A percentile compares a stretch with the other conserved stretches of the same genome.
These are phyloP conservation scores for Kluyveromyces nonfermentans DNA, from an alignment of 805 yeast species.

Conservation along the genomic window DNA sequence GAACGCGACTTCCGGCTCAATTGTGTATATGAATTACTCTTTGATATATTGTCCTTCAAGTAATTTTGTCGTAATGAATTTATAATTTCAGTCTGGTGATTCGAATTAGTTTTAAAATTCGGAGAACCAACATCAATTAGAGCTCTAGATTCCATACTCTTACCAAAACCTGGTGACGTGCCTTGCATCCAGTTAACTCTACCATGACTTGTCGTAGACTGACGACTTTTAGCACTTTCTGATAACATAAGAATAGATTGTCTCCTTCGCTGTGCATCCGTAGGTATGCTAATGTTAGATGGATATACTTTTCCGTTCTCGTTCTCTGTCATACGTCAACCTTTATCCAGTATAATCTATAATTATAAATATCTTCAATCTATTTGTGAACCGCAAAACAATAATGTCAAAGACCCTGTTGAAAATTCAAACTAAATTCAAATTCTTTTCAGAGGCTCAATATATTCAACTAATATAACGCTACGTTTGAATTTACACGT, in stretches of 20 bases:
- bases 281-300: constrained; percentile 7
- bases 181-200: not conserved
- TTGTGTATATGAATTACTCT: not conserved
- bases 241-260: constrained; percentile 12
- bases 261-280: constrained; percentile 8
- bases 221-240: constrained; percentile 9
- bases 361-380: not conserved
- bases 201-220: constrained; percentile 1
- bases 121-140: constrained; percentile 25
- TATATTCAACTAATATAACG: no score
- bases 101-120: constrained; percentile 19
- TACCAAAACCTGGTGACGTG: constrained; percentile 6
- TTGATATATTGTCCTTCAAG: constrained; percentile 11
- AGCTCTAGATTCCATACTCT: constrained; percentile 18
- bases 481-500: no score
- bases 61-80: constrained; percentile 26
- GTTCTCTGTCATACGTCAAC: not conserved
- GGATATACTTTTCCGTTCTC: not conserved
- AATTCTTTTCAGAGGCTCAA: no score
- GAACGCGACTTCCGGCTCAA: constrained; percentile 2
- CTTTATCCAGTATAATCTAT: not conserved
- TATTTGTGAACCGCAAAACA: not conserved
- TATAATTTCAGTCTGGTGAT: constrained; percentile 23
- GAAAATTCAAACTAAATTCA: not conserved
- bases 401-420: no score